Percentiles rank a stretch among this genome's conserved stretches.
Conservation (phyloP, 2,329 filamentous ascomycete species). For the Trichoderma breve region DNA sequence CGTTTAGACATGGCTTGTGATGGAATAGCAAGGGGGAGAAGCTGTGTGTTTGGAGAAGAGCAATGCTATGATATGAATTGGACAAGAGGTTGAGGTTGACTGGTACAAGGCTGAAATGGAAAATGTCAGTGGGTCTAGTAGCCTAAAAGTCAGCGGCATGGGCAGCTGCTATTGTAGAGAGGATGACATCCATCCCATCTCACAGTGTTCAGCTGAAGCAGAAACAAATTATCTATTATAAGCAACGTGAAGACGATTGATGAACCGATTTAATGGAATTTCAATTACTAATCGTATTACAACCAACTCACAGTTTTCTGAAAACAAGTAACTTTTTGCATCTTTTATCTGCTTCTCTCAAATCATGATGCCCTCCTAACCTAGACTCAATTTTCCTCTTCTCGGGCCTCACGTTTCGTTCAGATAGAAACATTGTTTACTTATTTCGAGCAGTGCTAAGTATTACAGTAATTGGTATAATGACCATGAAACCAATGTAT, state of each 20-base stretch:
- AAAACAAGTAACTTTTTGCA: background rate
- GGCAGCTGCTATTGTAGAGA: background rate
- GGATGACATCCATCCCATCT: background rate
- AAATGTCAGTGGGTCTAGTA: conserved; percentile 14
- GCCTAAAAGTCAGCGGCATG: background rate
- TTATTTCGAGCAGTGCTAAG: background rate
- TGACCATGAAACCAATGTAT: background rate
- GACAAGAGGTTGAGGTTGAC: background rate
- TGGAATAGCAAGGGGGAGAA: background rate
- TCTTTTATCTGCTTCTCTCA: background rate
- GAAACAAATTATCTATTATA: background rate
- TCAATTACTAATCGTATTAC: background rate
- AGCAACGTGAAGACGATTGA: background rate
- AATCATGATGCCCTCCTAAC: background rate
- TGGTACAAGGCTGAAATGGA: conserved; percentile 16
- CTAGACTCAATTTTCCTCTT: background rate
- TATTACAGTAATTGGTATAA: background rate
- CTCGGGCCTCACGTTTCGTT: background rate
- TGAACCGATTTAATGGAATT: background rate
- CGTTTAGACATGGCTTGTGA: conserved; percentile 49
- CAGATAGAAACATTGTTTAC: background rate
- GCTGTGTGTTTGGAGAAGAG: background rate
- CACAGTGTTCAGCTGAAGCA: background rate
- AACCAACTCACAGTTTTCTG: rapidly evolving
- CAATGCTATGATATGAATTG: background rate